Evolutionary conservation across 208 protist species (phyloP).

Genomic region (Spongospora subterranea): DNA sequence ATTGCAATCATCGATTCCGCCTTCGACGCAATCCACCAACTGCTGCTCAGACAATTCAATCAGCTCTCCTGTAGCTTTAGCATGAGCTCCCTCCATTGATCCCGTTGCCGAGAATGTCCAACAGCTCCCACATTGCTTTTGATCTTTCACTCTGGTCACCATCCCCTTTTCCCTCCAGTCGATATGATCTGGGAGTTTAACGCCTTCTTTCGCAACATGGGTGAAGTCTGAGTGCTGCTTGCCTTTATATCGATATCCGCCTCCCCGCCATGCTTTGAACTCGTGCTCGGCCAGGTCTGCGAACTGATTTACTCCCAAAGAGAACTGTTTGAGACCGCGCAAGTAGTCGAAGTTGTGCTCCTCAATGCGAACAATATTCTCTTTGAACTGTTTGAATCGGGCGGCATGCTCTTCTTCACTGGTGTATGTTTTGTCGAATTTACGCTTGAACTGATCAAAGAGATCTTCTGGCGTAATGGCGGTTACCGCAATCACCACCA

Average conservation of each 20-base stretch:
- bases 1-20: constrained; percentile 40
- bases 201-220: background rate
- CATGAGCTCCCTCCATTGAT: constrained; percentile 62
- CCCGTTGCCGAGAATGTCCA: constrained; percentile 71
- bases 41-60: constrained; percentile 62
- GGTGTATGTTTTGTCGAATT: background rate
- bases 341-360: constrained; percentile 33
- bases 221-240: background rate
- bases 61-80: constrained; percentile 58
- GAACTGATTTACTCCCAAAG: constrained; percentile 48
- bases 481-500: too few species aligned
- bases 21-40: constrained; percentile 58
- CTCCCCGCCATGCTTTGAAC: constrained; percentile 55
- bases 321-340: constrained; percentile 35
- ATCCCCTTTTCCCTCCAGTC: constrained; percentile 73
- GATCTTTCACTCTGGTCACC: constrained; percentile 74
- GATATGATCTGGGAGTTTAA: constrained; percentile 62
- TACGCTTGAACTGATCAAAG: constrained; percentile 24
- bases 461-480: too few species aligned
- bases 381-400: constrained; percentile 58
- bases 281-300: constrained; percentile 19
- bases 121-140: constrained; percentile 75
- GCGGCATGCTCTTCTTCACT: background rate
- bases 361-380: constrained; percentile 57
- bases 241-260: background rate